Base-by-base conservation (phyloP, 2,329 filamentous ascomycete species). In the Pseudopithomyces chartarum region DNA sequence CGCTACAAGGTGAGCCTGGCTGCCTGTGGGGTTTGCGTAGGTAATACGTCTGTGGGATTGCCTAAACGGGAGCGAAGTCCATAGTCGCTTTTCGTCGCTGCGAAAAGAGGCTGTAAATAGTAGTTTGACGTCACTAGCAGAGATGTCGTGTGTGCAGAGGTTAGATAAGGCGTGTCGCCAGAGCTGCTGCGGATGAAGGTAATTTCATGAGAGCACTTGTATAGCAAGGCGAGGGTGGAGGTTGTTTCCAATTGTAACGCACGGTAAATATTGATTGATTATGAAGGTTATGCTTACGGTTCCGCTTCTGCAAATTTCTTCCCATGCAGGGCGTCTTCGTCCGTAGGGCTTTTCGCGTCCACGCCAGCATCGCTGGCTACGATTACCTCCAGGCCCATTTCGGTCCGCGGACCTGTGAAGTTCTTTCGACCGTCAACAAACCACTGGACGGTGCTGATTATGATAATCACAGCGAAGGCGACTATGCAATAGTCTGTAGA, bases 391-490 rank as follows among this genome's bases (percentile, higher is more conserved):
- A 84, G 63, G 6, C 78, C 75, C 32, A 71, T 62, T 29, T 76
- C 75, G 5, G 65, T 60, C 11, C 69, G 57, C 3, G 82, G 84
- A 0, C 84, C 84, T 2, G 76, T 80, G 65, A 83, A 87, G 68
- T 87, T 86, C 76, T 86, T 86, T 32, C 82, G 77, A 6, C 85
- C 85, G 60, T 87, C 85, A 13, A 87, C 69, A 50, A 85, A 74
- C 85, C 85, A 88, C 64, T 86, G 84, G 23, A 85, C 69, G 0
- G 80, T 74, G 26, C 83, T 85, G 56, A 88, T 80, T 34, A 85
- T 72, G 40, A 86, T 66, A 46, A 87, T 83, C 54, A 85, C 83
- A 1, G 80, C 83, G 47, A 87, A 86, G 0, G 81, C 84, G 17
- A 82, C 84, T 42, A 84, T 78, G 62, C 81, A 85, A 54, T 84